Evolutionary conservation across 495 filamentous ascomycete genomes (phyloP).

Genomic region (Lophiostoma macrostomum): DNA sequence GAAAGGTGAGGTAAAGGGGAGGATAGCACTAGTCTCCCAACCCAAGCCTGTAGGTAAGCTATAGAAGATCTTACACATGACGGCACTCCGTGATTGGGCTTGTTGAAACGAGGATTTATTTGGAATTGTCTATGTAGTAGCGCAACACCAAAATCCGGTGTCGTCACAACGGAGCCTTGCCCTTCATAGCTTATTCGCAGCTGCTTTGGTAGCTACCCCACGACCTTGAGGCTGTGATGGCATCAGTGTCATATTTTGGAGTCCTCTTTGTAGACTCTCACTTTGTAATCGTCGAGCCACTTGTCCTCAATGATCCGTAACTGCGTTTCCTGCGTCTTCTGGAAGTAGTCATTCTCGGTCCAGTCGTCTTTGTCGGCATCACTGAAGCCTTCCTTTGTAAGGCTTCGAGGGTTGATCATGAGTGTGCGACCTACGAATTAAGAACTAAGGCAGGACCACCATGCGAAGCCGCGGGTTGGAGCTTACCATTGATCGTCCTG

Average conservation of each 20-base stretch:
- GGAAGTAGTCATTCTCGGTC: not conserved
- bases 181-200: too few species aligned
- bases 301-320: slow-evolving; percentile 4
- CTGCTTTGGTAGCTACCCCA: too few species aligned
- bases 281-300: slow-evolving; percentile 10
- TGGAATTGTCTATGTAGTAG: too few species aligned
- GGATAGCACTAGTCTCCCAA: slow-evolving; percentile 8
- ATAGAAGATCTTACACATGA: too few species aligned
- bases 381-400: slow-evolving; percentile 1
- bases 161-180: too few species aligned
- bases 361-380: slow-evolving; percentile 6
- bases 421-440: not conserved
- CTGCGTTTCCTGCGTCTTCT: slow-evolving; percentile 3
- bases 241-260: too few species aligned
- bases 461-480: not conserved
- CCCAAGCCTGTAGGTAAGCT: too few species aligned
- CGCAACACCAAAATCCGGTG: too few species aligned
- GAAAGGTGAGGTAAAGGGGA: not conserved
- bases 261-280: slow-evolving; percentile 5
- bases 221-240: too few species aligned
- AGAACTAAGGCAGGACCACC: not conserved
- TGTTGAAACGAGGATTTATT: too few species aligned
- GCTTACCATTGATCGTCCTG: not conserved
- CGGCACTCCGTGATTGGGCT: too few species aligned
- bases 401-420: not conserved